Base-by-base conservation (phyloP, 2,329 filamentous ascomycete genomes). In the Stagonosporopsis tanaceti region DNA sequence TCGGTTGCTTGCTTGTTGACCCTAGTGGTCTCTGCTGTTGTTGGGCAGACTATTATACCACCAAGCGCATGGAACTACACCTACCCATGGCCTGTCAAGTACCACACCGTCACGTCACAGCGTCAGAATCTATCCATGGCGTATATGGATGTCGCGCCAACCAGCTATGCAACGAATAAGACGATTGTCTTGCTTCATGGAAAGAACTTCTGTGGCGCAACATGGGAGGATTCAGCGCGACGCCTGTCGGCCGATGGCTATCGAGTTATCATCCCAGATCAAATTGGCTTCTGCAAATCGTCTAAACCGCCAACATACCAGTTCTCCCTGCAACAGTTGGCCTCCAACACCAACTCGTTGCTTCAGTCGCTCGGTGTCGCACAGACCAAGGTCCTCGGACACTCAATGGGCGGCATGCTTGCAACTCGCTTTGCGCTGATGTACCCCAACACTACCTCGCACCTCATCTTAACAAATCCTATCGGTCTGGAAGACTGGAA, bases 231-330 rank as follows among this genome's bases (percentile, higher is more conserved):
- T 15, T 84, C 82, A 14, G 79, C 81, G n/a, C 60, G 69, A 11
- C 67, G 73, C 11, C 78, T 85, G 51, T 65, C 75, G 3, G 59
- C 63, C 2, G 68, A 66, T 27, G 83, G 82, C 39, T 85, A 83
- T 62, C 81, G 83, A 37, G 81, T 85, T 48, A 79, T 85, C 47
- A 72, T 82, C 2, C 81, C 82, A 0, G 84, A 86, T 61, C 82
- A 85, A 60, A 72, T 86, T 44, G 83, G 84, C 57, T 86, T 84
- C 73, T 86, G 83, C 79, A 85, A 85, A 69, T 85, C 82, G 8
- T 78, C 79, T 25, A 85, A 85, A 69, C 81, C 82, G 0, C 64
- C 66, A 1, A 64, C 65, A 12, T 85, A 85, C 67, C 82, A 85
- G 65, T 85, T 83, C 73, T 82, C 77, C 25, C 74, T 85, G 7